Base-by-base conservation (phyloP, 306 rosid species). In the Delonix regia region DNA sequence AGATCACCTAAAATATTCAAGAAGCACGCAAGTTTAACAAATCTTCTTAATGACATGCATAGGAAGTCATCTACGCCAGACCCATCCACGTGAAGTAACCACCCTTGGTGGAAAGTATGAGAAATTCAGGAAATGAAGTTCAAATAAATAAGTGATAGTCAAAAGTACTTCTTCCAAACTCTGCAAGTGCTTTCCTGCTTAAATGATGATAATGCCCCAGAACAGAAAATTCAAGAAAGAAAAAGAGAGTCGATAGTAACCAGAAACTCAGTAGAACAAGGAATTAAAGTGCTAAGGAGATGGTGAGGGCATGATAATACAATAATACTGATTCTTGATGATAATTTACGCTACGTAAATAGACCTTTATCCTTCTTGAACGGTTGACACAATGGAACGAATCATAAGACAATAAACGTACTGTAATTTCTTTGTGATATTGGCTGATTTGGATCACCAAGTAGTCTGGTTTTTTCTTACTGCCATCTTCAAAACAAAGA, bases 401-500 rank as follows among this genome's bases (percentile, higher is more conserved):
- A 55, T 9, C 69, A 63, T 0, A 49, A 64, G 30, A 44, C 19
- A 63, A 65, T 44, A 48, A 89, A 71, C 88, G 80, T 75, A 78
- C 89, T 87, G 82, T 83, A 61, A 11, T 64, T 81, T 53, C 21
- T 68, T 9, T 80, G 80, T 78, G 81, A 74, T 21, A 70, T 27
- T 73, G 48, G 42, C 36, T 64, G 28, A 64, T 41, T 65, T 19
- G 77, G 85, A 79, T 72, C 75, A 88, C 21, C 82, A 73, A 67
- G 78, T 28, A 82, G 83, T 78, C 68, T 85, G 82, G 82, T 84
- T 65, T 76, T 74, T 66, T 39, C 4, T 38, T 75, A 38, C 65
- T 81, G 86, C 69, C 65, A 76, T 73, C 60, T 51, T 79, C 66
- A 62, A 76, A 86, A 70, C 61, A 41, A 78, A 77, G 89, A 84